Base-by-base conservation (phyloP, 495 filamentous ascomycete species). In the Aspergillus egyptiacus region DNA sequence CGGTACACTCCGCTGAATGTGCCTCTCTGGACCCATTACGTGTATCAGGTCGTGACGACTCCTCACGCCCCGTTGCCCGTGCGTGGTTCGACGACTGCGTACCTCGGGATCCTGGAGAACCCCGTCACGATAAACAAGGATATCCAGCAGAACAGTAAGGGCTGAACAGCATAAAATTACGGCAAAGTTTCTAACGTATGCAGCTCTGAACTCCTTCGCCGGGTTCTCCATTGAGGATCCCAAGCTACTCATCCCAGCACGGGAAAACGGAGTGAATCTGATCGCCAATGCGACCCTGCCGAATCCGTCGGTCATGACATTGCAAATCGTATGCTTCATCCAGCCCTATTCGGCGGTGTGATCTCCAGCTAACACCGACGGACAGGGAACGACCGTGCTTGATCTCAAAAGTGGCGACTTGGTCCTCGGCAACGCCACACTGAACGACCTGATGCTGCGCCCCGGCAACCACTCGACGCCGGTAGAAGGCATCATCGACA, bases 391-490 rank as follows among this genome's bases (percentile, higher is more conserved):
- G 9, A 57, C 65, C 6, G 49, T 61, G 17, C 63, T 70, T 6
- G 59, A 70, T 27, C 59, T 70, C 44, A 60, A 63, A 25, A 61
- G 55, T 34, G 65, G 62, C 32, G 54, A 62, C 35, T 53, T 65
- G 33, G 13, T 61, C 18, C 67, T 85, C 52, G 83, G 83, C 50
- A 76, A 67, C 46, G 68, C 76, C 32, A 75, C 68, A 31, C 58
- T 87, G 36, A 62, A 74, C 59, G 72, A 84, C 61, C 61, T 87
- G 6, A 62, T 70, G 8, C 72, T 87, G 43, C 54, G 51, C 6
- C 82, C 84, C 3, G 85, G 85, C 31, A 67, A 72, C 54, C 83
- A 85, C 66, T 63, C 66, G 23, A 65, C 72, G 48, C 63, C 70
- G 6, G 70, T 86, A 49, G 72, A 63, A 36, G 65, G 59, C 19